Evolutionary conservation across 768 basidiomycete species (phyloP).

Genomic region (Daedaleopsis nitida): DNA sequence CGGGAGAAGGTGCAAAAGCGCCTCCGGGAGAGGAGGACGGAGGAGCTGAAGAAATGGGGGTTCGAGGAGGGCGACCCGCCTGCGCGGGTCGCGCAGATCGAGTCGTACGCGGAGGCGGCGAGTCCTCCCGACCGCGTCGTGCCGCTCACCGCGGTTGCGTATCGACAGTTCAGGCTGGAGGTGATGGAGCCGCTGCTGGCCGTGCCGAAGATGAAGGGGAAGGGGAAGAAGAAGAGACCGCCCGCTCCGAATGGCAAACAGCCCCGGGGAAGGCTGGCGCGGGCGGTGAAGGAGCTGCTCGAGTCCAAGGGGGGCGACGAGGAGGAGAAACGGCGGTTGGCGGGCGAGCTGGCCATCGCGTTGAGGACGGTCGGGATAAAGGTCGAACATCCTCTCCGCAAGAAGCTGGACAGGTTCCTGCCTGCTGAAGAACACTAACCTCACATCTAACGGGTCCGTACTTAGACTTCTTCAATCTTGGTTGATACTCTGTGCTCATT

Average conservation of each 20-base stretch:
- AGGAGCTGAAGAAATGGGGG: slow-evolving; percentile 76
- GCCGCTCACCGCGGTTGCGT: slow-evolving; percentile 62
- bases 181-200: slow-evolving; percentile 69
- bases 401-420: slow-evolving; percentile 63
- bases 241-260: slow-evolving; percentile 40
- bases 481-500: neutral
- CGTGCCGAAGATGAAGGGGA: slow-evolving; percentile 62
- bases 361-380: slow-evolving; percentile 59
- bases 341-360: slow-evolving; percentile 50
- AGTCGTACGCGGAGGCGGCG: slow-evolving; percentile 74
- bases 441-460: too few relatives aligned
- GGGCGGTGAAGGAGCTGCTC: slow-evolving; percentile 65
- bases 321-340: slow-evolving; percentile 49
- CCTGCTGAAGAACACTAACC: slow-evolving; percentile 12
- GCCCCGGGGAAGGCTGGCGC: slow-evolving; percentile 67
- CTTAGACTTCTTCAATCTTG: neutral
- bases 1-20: slow-evolving; percentile 60
- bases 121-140: slow-evolving; percentile 69
- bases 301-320: slow-evolving; percentile 51
- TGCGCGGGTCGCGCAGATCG: slow-evolving; percentile 55
- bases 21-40: slow-evolving; percentile 57
- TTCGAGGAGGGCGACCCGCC: slow-evolving; percentile 52
- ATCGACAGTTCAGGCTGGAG: slow-evolving; percentile 72
- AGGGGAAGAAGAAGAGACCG: slow-evolving; percentile 55
- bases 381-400: slow-evolving; percentile 66